These are phyloP conservation scores for Ophiocordyceps robertsii DNA, from an alignment of 2,329 filamentous ascomycete species.

Conservation along the genomic window DNA sequence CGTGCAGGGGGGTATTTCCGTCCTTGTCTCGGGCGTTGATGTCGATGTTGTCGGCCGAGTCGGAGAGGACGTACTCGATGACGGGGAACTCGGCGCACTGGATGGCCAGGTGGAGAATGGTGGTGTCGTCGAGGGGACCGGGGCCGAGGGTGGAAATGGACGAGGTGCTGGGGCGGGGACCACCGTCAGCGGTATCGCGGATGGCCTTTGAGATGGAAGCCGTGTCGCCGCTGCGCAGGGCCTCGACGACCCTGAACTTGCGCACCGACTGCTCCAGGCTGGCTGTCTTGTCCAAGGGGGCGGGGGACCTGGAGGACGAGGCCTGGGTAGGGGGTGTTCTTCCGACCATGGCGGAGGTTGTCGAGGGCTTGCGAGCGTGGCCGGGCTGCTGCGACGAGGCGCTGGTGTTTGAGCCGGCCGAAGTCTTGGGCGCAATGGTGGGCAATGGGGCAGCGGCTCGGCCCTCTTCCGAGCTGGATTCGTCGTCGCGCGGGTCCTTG, in stretches of 20 bases:
- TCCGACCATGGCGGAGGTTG: slow-evolving; percentile 24
- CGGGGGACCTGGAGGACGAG: slow-evolving; percentile 12
- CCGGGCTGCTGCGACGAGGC: slow-evolving; percentile 18
- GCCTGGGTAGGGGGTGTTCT: slow-evolving; percentile 24
- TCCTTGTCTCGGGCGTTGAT: slow-evolving; percentile 86
- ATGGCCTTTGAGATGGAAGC: slow-evolving; percentile 80
- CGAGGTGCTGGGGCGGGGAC: slow-evolving; percentile 42
- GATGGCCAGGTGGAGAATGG: slow-evolving; percentile 82
- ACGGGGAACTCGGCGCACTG: slow-evolving; percentile 90
- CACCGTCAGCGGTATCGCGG: slow-evolving; percentile 45
- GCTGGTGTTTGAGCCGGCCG: slow-evolving; percentile 19
- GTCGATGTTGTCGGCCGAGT: slow-evolving; percentile 54
- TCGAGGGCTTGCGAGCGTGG: slow-evolving; percentile 34
- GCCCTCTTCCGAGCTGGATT: slow-evolving; percentile 39
- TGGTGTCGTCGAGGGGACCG: slow-evolving; percentile 61
- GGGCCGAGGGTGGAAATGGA: slow-evolving; percentile 30
- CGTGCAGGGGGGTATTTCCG: slow-evolving; percentile 84
- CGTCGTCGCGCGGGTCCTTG: slow-evolving; percentile 35
- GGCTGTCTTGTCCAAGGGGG: slow-evolving; percentile 26
- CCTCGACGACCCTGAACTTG: slow-evolving; percentile 90
- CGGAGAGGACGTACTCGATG: slow-evolving; percentile 85
- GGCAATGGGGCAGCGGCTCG: slow-evolving; percentile 10
- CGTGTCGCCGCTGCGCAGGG: slow-evolving; percentile 80
- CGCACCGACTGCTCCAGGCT: slow-evolving; percentile 86
- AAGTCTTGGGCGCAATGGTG: slow-evolving; percentile 11